Base-by-base conservation (phyloP, 1,284 basidiomycete genomes). In the Tausonia pullulans region DNA sequence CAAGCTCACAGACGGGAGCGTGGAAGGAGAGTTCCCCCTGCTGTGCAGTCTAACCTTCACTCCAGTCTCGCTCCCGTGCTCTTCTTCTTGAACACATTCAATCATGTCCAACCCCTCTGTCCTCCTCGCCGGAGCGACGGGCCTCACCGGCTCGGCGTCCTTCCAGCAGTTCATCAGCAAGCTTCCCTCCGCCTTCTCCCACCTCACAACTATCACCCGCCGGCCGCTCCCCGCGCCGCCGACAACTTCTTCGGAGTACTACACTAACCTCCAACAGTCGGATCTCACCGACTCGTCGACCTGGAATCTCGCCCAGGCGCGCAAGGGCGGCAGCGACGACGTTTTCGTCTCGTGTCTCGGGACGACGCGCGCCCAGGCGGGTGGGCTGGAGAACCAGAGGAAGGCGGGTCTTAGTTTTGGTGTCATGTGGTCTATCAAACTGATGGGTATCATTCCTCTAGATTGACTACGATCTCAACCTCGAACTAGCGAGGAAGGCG, bases 91-190 rank as follows among this genome's bases (percentile, higher is more conserved):
- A 13, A 52, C 8, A 7, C 27, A 5, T 7, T 55, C 39, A 9
- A 39, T 39, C 39, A 39, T 13, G 6, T n/a, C 62, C 4, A 11
- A 44, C 13, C 52, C 54, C 45, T 48, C 45, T 39, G 60, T 77
- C 60, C 74, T 73, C 14, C 69, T 76, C 16, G 71, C 72, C 45
- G 75, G 75, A 53, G 70, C 72, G 5, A 77, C 75, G 2, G 75
- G 75, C 50, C 72, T 77, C 6, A 76, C 75, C 0, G 64, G 64
- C 62, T 49, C 11, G 4, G 39, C 3, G 5, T n/a, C 13, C 41
- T 40, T 46, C 53, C 40, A 3, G 53, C 27, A 4, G 14, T 8
- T 46, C n/a, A 39, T 14, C 44, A 39, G 10, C 16, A 10, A 4
- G 16, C 60, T 48, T 52, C 45, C 44, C 39, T 59, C 72, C 5